Conservation (phyloP, 768 basidiomycete species). For the Mycena galopus region DNA sequence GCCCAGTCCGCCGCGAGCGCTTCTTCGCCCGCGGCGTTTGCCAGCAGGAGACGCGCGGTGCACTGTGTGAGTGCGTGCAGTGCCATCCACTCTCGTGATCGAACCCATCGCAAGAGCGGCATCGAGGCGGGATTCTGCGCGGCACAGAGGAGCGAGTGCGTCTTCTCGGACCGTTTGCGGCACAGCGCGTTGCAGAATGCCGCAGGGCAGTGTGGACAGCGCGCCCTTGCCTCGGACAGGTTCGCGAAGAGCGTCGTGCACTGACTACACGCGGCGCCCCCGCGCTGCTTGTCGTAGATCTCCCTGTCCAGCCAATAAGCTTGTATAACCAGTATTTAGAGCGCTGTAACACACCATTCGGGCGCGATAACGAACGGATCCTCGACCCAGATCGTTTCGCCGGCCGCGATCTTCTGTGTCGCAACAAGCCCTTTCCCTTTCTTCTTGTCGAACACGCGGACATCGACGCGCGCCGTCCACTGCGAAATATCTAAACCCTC, state of each 20-base stretch:
- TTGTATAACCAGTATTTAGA: not conserved
- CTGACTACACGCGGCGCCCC: slow-evolving; percentile 73
- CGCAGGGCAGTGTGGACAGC: slow-evolving; percentile 65
- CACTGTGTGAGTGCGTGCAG: slow-evolving; percentile 80
- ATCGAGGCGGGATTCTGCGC: slow-evolving; percentile 78
- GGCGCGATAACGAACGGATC: slow-evolving; percentile 86
- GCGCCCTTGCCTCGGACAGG: slow-evolving; percentile 57
- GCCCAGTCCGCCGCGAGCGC: slow-evolving; percentile 65
- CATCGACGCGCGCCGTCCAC: slow-evolving; percentile 75
- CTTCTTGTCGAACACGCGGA: slow-evolving; percentile 73
- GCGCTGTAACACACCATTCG: slow-evolving; percentile 69
- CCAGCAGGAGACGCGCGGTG: slow-evolving; percentile 72
- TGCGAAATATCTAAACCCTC: slow-evolving; percentile 70
- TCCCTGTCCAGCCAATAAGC: slow-evolving; percentile 62
- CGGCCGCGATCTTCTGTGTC: slow-evolving; percentile 71
- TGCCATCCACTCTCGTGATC: slow-evolving; percentile 77
- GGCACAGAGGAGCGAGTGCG: slow-evolving; percentile 81
- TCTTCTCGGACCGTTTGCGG: slow-evolving; percentile 69
- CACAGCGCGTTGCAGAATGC: slow-evolving; percentile 89
- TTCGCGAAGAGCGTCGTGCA: slow-evolving; percentile 76
- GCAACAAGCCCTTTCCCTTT: slow-evolving; percentile 92
- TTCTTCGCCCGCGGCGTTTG: slow-evolving; percentile 60
- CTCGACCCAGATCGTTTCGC: slow-evolving; percentile 88
- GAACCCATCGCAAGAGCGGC: slow-evolving; percentile 71
- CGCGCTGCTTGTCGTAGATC: slow-evolving; percentile 76